These are phyloP conservation scores for Penicillium lagena DNA, from an alignment of 495 filamentous ascomycete species.

Conservation along the genomic window DNA sequence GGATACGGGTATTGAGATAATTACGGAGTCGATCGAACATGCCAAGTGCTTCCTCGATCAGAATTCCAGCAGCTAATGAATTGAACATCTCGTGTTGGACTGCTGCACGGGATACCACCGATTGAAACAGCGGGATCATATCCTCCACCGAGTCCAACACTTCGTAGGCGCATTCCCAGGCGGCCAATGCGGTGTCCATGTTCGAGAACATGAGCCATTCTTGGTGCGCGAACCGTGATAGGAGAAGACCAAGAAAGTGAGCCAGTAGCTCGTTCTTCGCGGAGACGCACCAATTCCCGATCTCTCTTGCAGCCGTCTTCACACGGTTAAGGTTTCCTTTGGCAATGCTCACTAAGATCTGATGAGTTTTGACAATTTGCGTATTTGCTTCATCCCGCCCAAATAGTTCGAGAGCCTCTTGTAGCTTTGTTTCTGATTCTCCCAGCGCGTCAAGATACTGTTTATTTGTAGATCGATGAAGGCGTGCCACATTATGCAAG, in stretches of 20 bases:
- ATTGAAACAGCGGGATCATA: constrained; percentile 12
- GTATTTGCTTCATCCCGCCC: constrained; percentile 14
- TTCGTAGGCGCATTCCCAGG: constrained; percentile 13
- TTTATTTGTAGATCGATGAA: neutral
- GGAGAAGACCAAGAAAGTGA: constrained; percentile 8
- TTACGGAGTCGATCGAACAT: constrained; percentile 6
- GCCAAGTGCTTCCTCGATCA: constrained; percentile 5
- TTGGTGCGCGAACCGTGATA: constrained; percentile 8
- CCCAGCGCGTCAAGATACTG: constrained; percentile 1
- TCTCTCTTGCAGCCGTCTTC: constrained; percentile 9
- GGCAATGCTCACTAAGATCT: constrained; percentile 14
- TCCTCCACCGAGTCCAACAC: constrained; percentile 4
- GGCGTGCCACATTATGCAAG: constrained; percentile 9
- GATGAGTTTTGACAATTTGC: constrained; percentile 13
- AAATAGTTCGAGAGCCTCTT: constrained; percentile 10
- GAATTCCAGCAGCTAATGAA: constrained; percentile 1
- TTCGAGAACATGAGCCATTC: constrained; percentile 13
- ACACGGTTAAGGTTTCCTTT: constrained; percentile 2
- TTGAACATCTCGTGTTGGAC: constrained; percentile 14
- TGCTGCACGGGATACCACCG: constrained; percentile 7
- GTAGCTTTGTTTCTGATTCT: constrained; percentile 6
- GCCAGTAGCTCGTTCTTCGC: constrained; percentile 11
- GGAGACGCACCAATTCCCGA: constrained; percentile 14
- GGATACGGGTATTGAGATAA: constrained; percentile 2
- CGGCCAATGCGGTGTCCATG: constrained; percentile 5